phyloP scores from a whole-genome alignment of 2,329 filamentous ascomycete genomes.

The Scedosporium boydii region DNA sequence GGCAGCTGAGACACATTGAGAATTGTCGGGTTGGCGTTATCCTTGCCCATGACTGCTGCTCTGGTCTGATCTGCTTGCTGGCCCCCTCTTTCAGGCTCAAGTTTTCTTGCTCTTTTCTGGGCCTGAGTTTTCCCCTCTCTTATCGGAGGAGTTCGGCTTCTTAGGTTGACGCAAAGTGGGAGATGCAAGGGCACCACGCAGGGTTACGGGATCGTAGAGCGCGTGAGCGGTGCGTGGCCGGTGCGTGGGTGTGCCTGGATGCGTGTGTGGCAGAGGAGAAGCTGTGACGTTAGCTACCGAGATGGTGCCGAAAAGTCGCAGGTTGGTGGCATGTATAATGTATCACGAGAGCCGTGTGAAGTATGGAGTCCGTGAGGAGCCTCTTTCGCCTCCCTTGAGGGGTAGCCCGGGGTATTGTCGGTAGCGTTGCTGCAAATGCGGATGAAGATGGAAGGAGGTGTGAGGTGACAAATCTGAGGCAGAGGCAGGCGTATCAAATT shows the following conservation, averaged over 20 bases:
- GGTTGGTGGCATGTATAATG: background rate
- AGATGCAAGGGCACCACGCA: background rate
- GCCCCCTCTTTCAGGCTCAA: background rate
- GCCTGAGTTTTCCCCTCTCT: background rate
- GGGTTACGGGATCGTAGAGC: background rate
- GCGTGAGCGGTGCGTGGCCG: background rate
- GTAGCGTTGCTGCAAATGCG: background rate
- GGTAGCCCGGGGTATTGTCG: background rate
- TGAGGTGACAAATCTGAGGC: background rate
- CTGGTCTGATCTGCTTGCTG: background rate
- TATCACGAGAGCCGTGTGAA: background rate
- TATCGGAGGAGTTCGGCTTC: background rate
- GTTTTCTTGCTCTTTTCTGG: background rate
- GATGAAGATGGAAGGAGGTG: background rate
- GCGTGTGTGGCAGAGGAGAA: background rate
- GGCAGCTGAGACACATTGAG: conserved; percentile 82
- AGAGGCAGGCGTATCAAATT: background rate
- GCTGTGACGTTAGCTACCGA: background rate
- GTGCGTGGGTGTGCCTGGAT: background rate
- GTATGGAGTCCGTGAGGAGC: background rate
- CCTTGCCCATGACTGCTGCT: conserved; percentile 28
- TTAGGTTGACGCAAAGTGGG: background rate
- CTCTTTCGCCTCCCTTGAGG: background rate
- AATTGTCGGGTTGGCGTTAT: conserved; percentile 91
- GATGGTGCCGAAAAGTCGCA: background rate